These are phyloP conservation scores for Taphrina populina DNA, from an alignment of 1,139 yeast species.

Conservation along the genomic window DNA sequence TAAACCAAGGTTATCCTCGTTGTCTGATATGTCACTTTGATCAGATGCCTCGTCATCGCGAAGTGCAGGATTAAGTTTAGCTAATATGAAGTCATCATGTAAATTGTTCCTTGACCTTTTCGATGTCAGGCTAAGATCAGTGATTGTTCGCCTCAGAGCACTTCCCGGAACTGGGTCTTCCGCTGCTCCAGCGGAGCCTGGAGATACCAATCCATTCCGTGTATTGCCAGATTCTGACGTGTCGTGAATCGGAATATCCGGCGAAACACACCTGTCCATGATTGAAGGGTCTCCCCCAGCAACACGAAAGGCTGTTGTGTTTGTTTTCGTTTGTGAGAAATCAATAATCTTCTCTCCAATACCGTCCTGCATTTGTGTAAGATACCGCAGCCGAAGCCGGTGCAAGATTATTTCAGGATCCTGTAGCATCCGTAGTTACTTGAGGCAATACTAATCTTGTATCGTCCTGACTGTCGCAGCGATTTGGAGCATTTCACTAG, in stretches of 20 bases:
- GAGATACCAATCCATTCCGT: conserved; percentile 5
- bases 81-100: conserved; percentile 2
- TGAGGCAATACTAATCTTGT: no score
- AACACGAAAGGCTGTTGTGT: conserved; percentile 21
- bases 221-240: neutral
- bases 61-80: conserved; percentile 14
- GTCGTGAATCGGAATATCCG: conserved; percentile 25
- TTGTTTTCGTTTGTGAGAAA: conserved; percentile 21
- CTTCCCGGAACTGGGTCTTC: conserved; percentile 3
- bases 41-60: conserved; percentile 29
- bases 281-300: conserved; percentile 28
- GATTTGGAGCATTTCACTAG: no score
- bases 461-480: no score
- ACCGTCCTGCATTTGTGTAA: conserved; percentile 38
- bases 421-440: conserved; percentile 21
- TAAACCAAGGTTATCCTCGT: neutral
- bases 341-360: conserved; percentile 39
- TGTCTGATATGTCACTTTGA: conserved; percentile 29
- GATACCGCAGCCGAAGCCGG: conserved; percentile 37
- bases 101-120: conserved; percentile 10
- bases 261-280: conserved; percentile 28
- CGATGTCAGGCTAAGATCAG: conserved; percentile 8
- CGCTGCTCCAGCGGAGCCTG: conserved; percentile 1
- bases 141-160: conserved; percentile 12
- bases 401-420: conserved; percentile 36